Evolutionary conservation across 257 asterid genomes (phyloP).

Genomic region (Solanum microdontum): DNA sequence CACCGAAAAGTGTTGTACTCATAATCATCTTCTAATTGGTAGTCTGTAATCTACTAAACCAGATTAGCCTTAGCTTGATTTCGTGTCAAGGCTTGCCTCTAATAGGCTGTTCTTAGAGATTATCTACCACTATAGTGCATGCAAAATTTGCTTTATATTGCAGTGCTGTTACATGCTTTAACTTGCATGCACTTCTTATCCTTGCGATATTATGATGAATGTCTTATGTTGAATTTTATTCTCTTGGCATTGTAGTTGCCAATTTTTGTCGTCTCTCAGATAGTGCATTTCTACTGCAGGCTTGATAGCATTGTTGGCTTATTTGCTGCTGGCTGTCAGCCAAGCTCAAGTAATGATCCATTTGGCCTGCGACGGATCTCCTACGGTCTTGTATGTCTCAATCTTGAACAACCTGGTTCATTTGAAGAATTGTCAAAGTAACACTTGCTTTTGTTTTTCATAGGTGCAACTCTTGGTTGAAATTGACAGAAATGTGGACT

Average conservation of each 20-base stretch:
- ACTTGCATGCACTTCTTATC: not conserved
- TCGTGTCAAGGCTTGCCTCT: not conserved
- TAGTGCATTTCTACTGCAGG: conserved; percentile 32
- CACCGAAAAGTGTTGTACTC: not conserved
- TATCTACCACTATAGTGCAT: not conserved
- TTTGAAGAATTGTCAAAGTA: not conserved
- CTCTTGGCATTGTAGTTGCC: not conserved
- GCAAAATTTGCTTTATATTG: not conserved
- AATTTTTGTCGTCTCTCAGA: not conserved
- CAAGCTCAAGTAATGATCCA: conserved; percentile 80
- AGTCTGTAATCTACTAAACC: not conserved
- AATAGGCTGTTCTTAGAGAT: not conserved
- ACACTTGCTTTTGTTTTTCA: conserved; percentile 13
- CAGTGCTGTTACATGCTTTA: not conserved
- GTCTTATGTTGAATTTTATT: not conserved
- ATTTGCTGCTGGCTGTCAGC: conserved; percentile 98
- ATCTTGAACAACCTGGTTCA: conserved; percentile 3
- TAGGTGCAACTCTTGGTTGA: conserved; percentile 90
- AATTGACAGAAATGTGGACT: conserved; percentile 58
- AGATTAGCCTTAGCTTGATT: not conserved
- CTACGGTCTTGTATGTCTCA: conserved; percentile 71
- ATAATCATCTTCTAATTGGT: not conserved
- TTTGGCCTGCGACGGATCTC: conserved; percentile 92
- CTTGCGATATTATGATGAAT: not conserved
- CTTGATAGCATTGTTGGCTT: conserved; percentile 92